phyloP scores from a whole-genome alignment of 352 stramenopile genomes.

The Globisporangium mamillatum region DNA sequence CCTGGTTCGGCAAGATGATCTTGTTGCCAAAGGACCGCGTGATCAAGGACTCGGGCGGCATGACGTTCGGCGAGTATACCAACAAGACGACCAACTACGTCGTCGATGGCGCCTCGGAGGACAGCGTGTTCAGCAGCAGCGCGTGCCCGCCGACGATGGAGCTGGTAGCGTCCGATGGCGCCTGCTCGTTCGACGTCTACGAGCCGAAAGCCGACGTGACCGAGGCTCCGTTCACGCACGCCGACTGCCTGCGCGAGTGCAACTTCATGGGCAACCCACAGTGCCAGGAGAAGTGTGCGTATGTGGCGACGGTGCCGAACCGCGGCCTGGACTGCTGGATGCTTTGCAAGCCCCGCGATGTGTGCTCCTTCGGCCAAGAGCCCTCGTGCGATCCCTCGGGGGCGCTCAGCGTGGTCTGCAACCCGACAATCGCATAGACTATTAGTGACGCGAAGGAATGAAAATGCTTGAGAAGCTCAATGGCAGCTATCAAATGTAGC shows the following conservation, averaged over 20 bases:
- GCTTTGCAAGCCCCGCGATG: slow-evolving; percentile 19
- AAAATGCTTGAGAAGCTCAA: too few species aligned
- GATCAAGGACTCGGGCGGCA: slow-evolving; percentile 12
- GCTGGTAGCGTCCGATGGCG: slow-evolving; percentile 17
- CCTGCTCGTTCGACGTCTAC: slow-evolving; percentile 2
- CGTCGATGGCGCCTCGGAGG: slow-evolving; percentile 1
- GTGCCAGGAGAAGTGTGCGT: slow-evolving; percentile 19
- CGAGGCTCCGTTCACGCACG: slow-evolving; percentile 13
- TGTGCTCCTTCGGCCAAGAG: slow-evolving; percentile 10
- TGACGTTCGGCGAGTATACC: slow-evolving; percentile 22
- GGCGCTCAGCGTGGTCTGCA: background rate
- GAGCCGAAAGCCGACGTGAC: background rate
- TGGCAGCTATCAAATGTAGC: too few species aligned
- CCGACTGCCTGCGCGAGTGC: slow-evolving; percentile 23
- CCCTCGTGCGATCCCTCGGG: slow-evolving; percentile 15
- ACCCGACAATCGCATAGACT: background rate
- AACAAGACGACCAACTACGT: slow-evolving; percentile 18
- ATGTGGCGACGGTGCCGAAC: slow-evolving; percentile 16
- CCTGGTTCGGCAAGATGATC: slow-evolving; percentile 17
- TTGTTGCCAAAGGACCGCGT: slow-evolving; percentile 21
- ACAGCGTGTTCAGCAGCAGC: slow-evolving; percentile 12
- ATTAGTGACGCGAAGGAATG: too few species aligned
- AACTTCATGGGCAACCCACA: slow-evolving; percentile 19
- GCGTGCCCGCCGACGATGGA: slow-evolving; percentile 15
- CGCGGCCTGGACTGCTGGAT: slow-evolving; percentile 28